These are phyloP conservation scores for Nymphaea thermarum DNA, from an alignment of 164 flowering plant genomes.

Conservation along the genomic window DNA sequence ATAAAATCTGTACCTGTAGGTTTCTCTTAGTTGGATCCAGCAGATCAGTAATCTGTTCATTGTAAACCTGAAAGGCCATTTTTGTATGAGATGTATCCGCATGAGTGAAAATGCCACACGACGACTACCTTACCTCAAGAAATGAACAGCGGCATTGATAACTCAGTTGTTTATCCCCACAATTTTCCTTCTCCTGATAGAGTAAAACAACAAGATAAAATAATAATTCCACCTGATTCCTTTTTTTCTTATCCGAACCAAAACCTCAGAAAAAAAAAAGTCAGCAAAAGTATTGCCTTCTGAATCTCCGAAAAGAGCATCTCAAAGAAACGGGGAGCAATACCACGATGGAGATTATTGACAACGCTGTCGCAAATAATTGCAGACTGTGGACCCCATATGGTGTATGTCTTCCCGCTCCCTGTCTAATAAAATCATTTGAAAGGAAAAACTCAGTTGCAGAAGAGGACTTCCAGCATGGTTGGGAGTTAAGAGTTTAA, in stretches of 20 bases:
- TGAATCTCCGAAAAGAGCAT: slow-evolving; percentile 74
- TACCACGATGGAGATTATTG: slow-evolving; percentile 49
- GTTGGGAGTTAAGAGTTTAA: too few relatives aligned
- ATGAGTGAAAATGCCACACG: background rate
- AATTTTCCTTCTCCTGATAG: slow-evolving; percentile 46
- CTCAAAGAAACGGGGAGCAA: slow-evolving; percentile 81
- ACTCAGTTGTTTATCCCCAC: slow-evolving; percentile 51
- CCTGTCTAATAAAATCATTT: slow-evolving; percentile 42
- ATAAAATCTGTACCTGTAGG: slow-evolving; percentile 47
- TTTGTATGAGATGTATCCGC: too few relatives aligned
- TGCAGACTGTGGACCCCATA: slow-evolving; percentile 98
- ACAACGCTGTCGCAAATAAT: slow-evolving; percentile 63
- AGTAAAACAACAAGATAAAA: background rate
- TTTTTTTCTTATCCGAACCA: too few relatives aligned
- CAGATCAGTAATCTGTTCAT: slow-evolving; percentile 82
- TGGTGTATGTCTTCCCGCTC: slow-evolving; percentile 92
- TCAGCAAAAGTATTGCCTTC: slow-evolving; percentile 27
- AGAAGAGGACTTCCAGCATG: background rate
- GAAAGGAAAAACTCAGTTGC: background rate
- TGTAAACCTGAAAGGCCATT: slow-evolving; percentile 44
- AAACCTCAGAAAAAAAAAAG: background rate
- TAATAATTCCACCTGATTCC: background rate
- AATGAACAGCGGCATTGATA: slow-evolving; percentile 96
- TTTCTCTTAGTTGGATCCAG: slow-evolving; percentile 81
- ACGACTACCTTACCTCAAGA: slow-evolving; percentile 51